These are phyloP conservation scores for Dictyostelium purpureum DNA, from an alignment of 78 protist species.

Conservation along the genomic window DNA sequence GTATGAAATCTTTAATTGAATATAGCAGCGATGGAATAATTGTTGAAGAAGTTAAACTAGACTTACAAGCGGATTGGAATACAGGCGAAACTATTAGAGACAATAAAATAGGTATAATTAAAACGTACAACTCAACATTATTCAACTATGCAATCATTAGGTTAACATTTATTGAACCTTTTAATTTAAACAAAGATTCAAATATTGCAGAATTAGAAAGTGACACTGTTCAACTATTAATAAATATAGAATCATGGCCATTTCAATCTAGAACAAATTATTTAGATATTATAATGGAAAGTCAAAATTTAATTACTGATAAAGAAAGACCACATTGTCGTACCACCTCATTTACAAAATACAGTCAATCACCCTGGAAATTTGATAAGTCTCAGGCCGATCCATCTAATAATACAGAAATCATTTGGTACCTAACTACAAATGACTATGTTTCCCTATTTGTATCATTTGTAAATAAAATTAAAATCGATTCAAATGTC, in stretches of 20 bases:
- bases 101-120: background rate
- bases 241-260: background rate
- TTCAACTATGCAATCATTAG: slow-evolving; percentile 5
- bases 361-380: background rate
- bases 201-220: background rate
- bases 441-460: background rate
- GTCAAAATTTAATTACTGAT: background rate
- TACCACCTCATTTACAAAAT: background rate
- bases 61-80: background rate
- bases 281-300: background rate
- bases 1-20: background rate
- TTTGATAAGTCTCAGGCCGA: background rate
- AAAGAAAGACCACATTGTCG: background rate
- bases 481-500: background rate
- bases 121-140: background rate
- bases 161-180: background rate
- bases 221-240: background rate
- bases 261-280: slow-evolving; percentile 3
- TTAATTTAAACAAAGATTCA: background rate
- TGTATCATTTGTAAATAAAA: background rate
- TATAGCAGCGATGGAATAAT: background rate
- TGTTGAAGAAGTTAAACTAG: background rate
- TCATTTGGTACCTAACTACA: slow-evolving; percentile 7
- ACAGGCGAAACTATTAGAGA: background rate
- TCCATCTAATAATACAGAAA: background rate